A percentile compares a stretch with the other conserved stretches of the same genome.
Evolutionary conservation across 2,329 filamentous ascomycete species (phyloP).

Genomic region (Chrysoporthe austroafricana): DNA sequence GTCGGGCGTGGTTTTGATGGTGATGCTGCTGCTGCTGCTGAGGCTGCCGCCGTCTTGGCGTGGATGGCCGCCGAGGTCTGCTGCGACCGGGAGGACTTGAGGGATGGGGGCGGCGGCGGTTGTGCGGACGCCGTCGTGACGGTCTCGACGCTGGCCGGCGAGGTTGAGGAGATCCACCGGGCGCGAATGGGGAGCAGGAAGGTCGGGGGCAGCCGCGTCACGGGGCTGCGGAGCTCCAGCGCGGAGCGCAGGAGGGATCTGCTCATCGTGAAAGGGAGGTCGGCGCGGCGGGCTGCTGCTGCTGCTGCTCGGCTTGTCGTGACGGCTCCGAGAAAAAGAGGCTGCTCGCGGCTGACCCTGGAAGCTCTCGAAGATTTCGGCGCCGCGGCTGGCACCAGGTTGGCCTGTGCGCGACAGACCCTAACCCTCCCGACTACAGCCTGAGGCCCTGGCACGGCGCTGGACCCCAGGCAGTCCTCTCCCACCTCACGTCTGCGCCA

Average conservation of each 20-base stretch:
- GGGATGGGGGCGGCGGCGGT: slow-evolving; percentile 4
- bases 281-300: not conserved
- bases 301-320: not conserved
- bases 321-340: not conserved
- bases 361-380: slow-evolving; percentile 17
- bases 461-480: too few relatives aligned
- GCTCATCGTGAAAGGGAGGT: slow-evolving; percentile 47
- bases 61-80: slow-evolving; percentile 14
- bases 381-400: not conserved
- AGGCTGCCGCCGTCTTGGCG: slow-evolving; percentile 1
- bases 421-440: slow-evolving; percentile 16
- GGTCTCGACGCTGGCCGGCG: slow-evolving; percentile 24
- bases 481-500: too few relatives aligned
- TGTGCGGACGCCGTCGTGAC: slow-evolving; percentile 17
- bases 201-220: slow-evolving; percentile 50
- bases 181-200: slow-evolving; percentile 57
- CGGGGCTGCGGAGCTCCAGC: slow-evolving; percentile 59
- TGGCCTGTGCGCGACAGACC: slow-evolving; percentile 15
- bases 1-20: slow-evolving; percentile 41
- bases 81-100: slow-evolving; percentile 15
- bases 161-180: slow-evolving; percentile 42
- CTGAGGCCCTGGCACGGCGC: too few relatives aligned
- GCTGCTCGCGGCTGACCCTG: not conserved
- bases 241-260: slow-evolving; percentile 66
- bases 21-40: not conserved